Conservation (phyloP, 345 rosid species). For the Eucalyptus regnans region DNA sequence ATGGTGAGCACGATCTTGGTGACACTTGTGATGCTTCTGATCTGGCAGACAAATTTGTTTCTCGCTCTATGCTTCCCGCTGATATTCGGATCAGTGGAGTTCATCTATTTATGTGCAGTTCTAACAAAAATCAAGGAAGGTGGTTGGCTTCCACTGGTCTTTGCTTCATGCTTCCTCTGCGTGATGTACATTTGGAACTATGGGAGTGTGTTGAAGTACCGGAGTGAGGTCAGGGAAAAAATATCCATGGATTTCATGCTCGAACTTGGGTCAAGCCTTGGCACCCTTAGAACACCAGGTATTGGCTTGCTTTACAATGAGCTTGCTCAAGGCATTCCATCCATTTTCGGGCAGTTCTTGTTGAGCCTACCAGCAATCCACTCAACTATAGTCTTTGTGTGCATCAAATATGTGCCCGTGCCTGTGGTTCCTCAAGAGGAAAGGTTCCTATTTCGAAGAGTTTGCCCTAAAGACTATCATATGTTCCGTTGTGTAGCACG, state of each 20-base stretch:
- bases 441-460: slow-evolving; percentile 78
- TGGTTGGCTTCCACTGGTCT: slow-evolving; percentile 92
- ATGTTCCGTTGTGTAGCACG: slow-evolving; percentile 85
- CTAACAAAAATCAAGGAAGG: slow-evolving; percentile 68
- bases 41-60: slow-evolving; percentile 83
- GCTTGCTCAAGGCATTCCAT: slow-evolving; percentile 88
- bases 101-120: slow-evolving; percentile 71
- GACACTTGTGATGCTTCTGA: slow-evolving; percentile 87
- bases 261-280: slow-evolving; percentile 80
- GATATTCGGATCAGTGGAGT: slow-evolving; percentile 74
- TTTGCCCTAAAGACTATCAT: slow-evolving; percentile 91
- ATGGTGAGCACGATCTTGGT: slow-evolving; percentile 76
- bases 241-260: slow-evolving; percentile 81
- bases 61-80: slow-evolving; percentile 76
- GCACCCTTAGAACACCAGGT: slow-evolving; percentile 79
- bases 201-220: slow-evolving; percentile 90
- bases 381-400: slow-evolving; percentile 75
- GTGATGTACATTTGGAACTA: slow-evolving; percentile 95
- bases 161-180: slow-evolving; percentile 57
- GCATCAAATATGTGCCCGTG: slow-evolving; percentile 91
- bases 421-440: slow-evolving; percentile 91
- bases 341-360: slow-evolving; percentile 80
- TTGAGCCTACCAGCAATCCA: slow-evolving; percentile 86
- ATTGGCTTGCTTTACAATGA: slow-evolving; percentile 81
- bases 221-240: slow-evolving; percentile 80